Evolutionary conservation across 495 filamentous ascomycete genomes (phyloP), one percentile per base, ranked within the genome.

Genomic region (Pseudevernia furfuracea): DNA sequence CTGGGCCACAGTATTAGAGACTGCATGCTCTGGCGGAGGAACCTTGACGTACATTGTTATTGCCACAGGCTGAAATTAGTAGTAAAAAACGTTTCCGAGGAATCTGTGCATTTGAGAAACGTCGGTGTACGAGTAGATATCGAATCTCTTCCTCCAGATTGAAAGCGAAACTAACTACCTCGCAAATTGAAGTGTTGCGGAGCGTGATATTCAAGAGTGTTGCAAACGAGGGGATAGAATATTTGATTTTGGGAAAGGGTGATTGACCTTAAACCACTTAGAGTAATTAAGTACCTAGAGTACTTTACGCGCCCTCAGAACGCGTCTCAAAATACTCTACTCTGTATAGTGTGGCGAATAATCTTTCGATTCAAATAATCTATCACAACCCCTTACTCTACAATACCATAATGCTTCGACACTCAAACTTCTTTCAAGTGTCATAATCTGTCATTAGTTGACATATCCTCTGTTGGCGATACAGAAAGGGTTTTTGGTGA

Each of bases 1-100:
- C 77, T 81, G 38, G 11, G 17, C 62, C 17, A 52, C 30, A 34
- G n/a, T 15, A 56, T 62, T 53, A 58, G 58, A 39, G 48, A 17
- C 28, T 28, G 36, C 28, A 49, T 7, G 49, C 1, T 39, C 2
- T 14, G 1, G 23, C 23, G 21, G 46, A 39, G 46, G 30, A 15
- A 9, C 17, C 34, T 58, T 7, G 36, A 10, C 59, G 2, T 66
- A 61, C 59, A 66, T 66, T 17, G 6, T 57, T 34, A 3, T 48
- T 34, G 38, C 28, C 48, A 44, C 19, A 28, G 38, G 14, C 48
- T 30, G 12, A 14, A 15, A 52, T 2, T 5, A 30, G 48, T 52
- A 52, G 48, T 52, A 17, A 49, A 15, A 5, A 30, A 15, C 0
- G 25, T 14, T 14, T 52, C n/a, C n/a, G n/a, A n/a, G n/a, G n/a